phyloP scores from a whole-genome alignment of 257 asterid genomes.

The Linaria vulgaris region DNA sequence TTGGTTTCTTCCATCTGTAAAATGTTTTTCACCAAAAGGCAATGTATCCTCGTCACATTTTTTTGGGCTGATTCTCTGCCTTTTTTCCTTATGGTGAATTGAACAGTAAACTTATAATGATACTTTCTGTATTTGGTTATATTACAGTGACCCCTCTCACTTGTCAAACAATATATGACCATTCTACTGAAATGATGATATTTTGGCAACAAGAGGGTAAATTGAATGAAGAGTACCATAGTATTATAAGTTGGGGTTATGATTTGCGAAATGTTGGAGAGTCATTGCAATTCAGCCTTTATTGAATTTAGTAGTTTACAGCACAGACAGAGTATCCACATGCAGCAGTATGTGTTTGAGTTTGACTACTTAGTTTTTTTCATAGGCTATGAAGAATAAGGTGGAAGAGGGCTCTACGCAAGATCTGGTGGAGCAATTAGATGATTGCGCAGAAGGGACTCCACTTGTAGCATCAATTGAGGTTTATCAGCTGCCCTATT shows the following conservation, averaged over 20 bases:
- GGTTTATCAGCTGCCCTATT: slow-evolving; percentile 38
- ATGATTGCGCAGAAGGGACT: slow-evolving; percentile 39
- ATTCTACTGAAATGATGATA: not conserved
- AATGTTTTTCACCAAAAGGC: too few species aligned
- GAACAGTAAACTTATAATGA: too few species aligned
- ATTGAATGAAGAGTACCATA: slow-evolving; percentile 3
- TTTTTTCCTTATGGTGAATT: too few species aligned
- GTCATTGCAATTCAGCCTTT: not conserved
- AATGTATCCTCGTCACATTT: too few species aligned
- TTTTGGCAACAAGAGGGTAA: not conserved
- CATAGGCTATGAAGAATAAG: slow-evolving; percentile 42
- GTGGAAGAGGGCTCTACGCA: slow-evolving; percentile 38
- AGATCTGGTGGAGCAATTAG: slow-evolving; percentile 36
- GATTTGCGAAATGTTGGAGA: not conserved
- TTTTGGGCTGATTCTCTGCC: too few species aligned
- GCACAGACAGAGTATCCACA: not conserved
- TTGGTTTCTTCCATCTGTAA: slow-evolving; percentile 25
- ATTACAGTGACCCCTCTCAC: too few species aligned
- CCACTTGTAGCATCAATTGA: slow-evolving; percentile 36
- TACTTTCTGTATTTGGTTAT: too few species aligned
- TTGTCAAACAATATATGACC: too few species aligned
- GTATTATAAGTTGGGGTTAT: not conserved
- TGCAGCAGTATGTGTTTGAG: slow-evolving; percentile 7
- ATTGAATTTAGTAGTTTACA: not conserved
- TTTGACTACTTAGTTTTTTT: slow-evolving; percentile 21